Conservation (phyloP, 352 stramenopile species). For the Discostella stelligera region DNA sequence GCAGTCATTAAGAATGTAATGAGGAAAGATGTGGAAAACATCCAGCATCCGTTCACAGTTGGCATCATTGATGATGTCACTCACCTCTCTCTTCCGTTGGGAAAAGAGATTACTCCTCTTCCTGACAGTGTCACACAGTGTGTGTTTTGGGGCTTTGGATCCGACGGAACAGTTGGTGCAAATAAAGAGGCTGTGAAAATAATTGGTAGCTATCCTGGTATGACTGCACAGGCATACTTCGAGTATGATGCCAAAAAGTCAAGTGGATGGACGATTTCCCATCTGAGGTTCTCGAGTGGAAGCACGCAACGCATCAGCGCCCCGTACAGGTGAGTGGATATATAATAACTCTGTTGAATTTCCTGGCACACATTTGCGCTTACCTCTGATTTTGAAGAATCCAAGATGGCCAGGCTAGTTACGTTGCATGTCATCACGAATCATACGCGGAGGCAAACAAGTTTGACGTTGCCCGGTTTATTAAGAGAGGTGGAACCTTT, state of each 20-base stretch:
- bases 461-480: constrained; percentile 76
- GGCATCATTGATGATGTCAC: constrained; percentile 84
- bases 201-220: constrained; percentile 65
- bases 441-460: constrained; percentile 75
- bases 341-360: neutral
- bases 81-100: constrained; percentile 63
- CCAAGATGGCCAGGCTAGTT: constrained; percentile 68
- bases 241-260: constrained; percentile 80
- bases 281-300: constrained; percentile 63
- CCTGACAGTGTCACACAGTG: constrained; percentile 84
- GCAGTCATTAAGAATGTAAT: constrained; percentile 82
- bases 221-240: constrained; percentile 78
- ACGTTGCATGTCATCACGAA: constrained; percentile 79
- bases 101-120: constrained; percentile 73
- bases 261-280: constrained; percentile 73
- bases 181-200: constrained; percentile 78
- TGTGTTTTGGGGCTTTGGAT: constrained; percentile 88
- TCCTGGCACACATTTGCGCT: constrained; percentile 17
- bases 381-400: constrained; percentile 32
- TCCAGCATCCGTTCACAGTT: constrained; percentile 84
- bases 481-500: constrained; percentile 64
- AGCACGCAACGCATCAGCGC: constrained; percentile 30
- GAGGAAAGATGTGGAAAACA: constrained; percentile 47
- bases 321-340: constrained; percentile 37
- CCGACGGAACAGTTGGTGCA: constrained; percentile 73